Evolutionary conservation across 2,329 filamentous ascomycete species (phyloP), one percentile per base, ranked within the genome.

Genomic region (Hypoxylon sp.): DNA sequence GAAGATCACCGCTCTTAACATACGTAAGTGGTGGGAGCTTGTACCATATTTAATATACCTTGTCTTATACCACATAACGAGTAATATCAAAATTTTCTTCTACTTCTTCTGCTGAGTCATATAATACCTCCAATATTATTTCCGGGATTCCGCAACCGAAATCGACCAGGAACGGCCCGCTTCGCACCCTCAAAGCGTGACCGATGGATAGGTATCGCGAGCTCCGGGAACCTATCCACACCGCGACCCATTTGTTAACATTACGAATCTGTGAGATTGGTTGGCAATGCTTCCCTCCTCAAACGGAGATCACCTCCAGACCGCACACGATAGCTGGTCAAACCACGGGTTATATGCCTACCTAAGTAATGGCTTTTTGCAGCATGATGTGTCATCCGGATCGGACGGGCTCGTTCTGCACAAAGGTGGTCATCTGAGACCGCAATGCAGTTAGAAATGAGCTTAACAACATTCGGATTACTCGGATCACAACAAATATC

Each of bases 1-100:
- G 68, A 69, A 68, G 65, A 71, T 71, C 68, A 46, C 34, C 48
- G 23, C 30, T 63, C 43, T 30, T 19, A 58, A 55, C 30, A 52
- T 30, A 45, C 6, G 36, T n/a, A 32, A 7, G 36, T 17, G 34
- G 41, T 38, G 9, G 36, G 34, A 49, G 14, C 46, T 56, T 17
- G 60, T 51, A 58, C 60, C 49, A 58, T 49, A 59, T 36, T 53
- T 61, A 49, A 50, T 61, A 49, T 58, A 53, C 46, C 63, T 60
- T 52, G 51, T 34, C 34, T 57, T 46, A 48, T 56, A 25, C 64
- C 38, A 61, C 58, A 41, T 51, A 57, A 60, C 43, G 25, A 51
- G 19, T 56, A 68, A 59, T 49, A 46, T 32, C 28, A 52, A 17
- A 50, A 25, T 55, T 52, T 30, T 50, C 30, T 60, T 36, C 23